phyloP scores from a whole-genome alignment of 2,329 filamentous ascomycete species.

The Aspergillus candidus region DNA sequence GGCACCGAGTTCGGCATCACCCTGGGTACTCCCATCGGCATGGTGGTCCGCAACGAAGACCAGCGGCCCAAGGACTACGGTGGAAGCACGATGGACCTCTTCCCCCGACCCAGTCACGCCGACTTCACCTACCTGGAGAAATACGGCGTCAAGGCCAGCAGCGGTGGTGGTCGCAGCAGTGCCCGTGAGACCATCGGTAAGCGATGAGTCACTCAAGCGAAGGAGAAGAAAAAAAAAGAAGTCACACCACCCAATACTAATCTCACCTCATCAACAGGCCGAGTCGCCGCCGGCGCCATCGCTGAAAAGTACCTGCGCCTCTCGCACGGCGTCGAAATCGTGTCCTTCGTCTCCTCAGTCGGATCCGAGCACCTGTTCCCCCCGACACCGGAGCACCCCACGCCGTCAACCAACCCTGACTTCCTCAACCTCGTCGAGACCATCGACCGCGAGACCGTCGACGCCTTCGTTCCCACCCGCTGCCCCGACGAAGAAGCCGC shows the following conservation, averaged over 20 bases:
- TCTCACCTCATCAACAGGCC: conserved; percentile 39
- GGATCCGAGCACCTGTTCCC: conserved; percentile 73
- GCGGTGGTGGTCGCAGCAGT: conserved; percentile 80
- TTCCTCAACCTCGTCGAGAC: conserved; percentile 69
- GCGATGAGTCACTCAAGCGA: conserved; percentile 1
- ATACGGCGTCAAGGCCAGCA: conserved; percentile 89
- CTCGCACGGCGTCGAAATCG: conserved; percentile 80
- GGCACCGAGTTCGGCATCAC: conserved; percentile 87
- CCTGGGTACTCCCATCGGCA: conserved; percentile 81
- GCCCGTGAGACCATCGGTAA: conserved; percentile 90
- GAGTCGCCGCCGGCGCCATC: conserved; percentile 86
- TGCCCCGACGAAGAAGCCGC: conserved; percentile 66
- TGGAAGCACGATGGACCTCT: conserved; percentile 80
- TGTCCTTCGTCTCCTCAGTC: conserved; percentile 82
- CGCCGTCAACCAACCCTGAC: conserved; percentile 65
- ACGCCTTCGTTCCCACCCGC: conserved; percentile 76
- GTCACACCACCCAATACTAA: background rate
- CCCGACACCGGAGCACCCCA: conserved; percentile 61
- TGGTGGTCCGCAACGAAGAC: conserved; percentile 87
- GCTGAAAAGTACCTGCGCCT: conserved; percentile 85
- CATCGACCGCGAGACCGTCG: conserved; percentile 70
- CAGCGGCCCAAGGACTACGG: conserved; percentile 90
- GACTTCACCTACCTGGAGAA: conserved; percentile 98
- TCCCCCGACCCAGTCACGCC: conserved; percentile 85
- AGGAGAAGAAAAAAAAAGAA: background rate